A percentile compares a stretch with the other conserved stretches of the same genome.
These are phyloP conservation scores for Fibroporia radiculosa DNA, from an alignment of 768 basidiomycete genomes.

Conservation along the genomic window DNA sequence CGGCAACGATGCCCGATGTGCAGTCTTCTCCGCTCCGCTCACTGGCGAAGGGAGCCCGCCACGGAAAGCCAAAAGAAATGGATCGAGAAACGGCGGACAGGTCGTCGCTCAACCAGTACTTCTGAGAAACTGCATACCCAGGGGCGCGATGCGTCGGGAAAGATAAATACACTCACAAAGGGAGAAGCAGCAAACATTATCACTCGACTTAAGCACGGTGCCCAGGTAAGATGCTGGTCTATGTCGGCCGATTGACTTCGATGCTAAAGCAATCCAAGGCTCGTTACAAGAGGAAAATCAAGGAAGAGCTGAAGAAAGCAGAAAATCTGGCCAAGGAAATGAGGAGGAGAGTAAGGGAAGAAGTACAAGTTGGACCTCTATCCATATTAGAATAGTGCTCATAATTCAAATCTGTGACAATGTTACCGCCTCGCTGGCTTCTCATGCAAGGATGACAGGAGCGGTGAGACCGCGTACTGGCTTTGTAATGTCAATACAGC, in stretches of 20 bases:
- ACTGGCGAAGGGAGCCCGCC: conserved; percentile 59
- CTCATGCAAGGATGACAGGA: conserved; percentile 10
- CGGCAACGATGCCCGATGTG: not conserved
- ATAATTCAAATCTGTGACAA: no score
- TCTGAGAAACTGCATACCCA: conserved; percentile 17
- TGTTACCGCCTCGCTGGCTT: no score
- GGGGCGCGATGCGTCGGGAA: conserved; percentile 21
- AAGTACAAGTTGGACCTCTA: conserved; percentile 55
- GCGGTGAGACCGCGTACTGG: conserved; percentile 19
- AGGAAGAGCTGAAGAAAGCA: conserved; percentile 29
- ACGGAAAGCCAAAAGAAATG: conserved; percentile 52
- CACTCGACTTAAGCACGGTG: conserved; percentile 69
- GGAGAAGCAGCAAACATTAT: conserved; percentile 78
- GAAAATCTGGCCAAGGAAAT: conserved; percentile 39
- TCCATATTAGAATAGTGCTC: no score
- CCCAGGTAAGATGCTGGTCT: conserved; percentile 36
- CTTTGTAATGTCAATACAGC: conserved; percentile 19
- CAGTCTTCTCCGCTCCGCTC: conserved; percentile 52
- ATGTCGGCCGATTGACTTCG: not conserved
- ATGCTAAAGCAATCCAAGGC: conserved; percentile 28
- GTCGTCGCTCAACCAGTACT: conserved; percentile 5
- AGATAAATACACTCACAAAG: conserved; percentile 49
- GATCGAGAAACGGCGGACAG: conserved; percentile 44
- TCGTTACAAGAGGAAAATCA: conserved; percentile 47
- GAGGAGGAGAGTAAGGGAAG: conserved; percentile 40